Evolutionary conservation across 257 asterid species (phyloP).

Genomic region (Scutellaria baicalensis): DNA sequence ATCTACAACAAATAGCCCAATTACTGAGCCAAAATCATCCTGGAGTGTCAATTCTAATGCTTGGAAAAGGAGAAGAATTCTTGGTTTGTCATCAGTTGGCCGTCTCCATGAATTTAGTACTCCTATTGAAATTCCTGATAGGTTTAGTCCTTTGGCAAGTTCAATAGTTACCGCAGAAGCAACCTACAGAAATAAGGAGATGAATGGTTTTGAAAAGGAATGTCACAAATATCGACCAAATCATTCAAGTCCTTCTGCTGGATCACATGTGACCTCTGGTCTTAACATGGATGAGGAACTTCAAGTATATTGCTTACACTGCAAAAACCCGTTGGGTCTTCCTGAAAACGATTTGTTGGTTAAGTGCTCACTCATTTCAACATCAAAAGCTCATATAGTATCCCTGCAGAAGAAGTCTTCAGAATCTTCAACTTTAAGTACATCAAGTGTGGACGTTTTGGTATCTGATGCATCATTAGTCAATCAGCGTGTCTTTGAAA

Average conservation of each 20-base stretch:
- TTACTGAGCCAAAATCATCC: slow-evolving; percentile 53
- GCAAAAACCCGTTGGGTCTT: slow-evolving; percentile 66
- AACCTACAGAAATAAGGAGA: slow-evolving; percentile 21
- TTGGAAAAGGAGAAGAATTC: slow-evolving; percentile 58
- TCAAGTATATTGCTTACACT: slow-evolving; percentile 53
- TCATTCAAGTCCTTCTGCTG: slow-evolving; percentile 21
- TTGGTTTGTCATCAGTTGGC: slow-evolving; percentile 32
- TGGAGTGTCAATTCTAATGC: slow-evolving; percentile 62
- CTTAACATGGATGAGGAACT: slow-evolving; percentile 37
- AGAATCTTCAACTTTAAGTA: slow-evolving; percentile 22
- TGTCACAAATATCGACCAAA: slow-evolving; percentile 8
- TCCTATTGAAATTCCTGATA: slow-evolving; percentile 33
- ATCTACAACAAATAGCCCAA: slow-evolving; percentile 24
- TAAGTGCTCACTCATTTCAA: slow-evolving; percentile 38
- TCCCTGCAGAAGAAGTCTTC: slow-evolving; percentile 39
- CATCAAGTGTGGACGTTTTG: slow-evolving; percentile 51
- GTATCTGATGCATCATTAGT: slow-evolving; percentile 44
- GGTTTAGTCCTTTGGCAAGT: slow-evolving; percentile 39
- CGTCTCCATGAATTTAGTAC: slow-evolving; percentile 29
- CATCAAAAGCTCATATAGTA: slow-evolving; percentile 63
- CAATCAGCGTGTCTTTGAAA: slow-evolving; percentile 37
- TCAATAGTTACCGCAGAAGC: slow-evolving; percentile 29
- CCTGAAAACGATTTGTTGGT: slow-evolving; percentile 47
- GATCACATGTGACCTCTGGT: slow-evolving; percentile 28
- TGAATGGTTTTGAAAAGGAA: slow-evolving; percentile 29